These are phyloP conservation scores for Pseudoscleropodium purum DNA, from an alignment of 225 moss, liverwort and hornwort genomes.

Conservation along the genomic window DNA sequence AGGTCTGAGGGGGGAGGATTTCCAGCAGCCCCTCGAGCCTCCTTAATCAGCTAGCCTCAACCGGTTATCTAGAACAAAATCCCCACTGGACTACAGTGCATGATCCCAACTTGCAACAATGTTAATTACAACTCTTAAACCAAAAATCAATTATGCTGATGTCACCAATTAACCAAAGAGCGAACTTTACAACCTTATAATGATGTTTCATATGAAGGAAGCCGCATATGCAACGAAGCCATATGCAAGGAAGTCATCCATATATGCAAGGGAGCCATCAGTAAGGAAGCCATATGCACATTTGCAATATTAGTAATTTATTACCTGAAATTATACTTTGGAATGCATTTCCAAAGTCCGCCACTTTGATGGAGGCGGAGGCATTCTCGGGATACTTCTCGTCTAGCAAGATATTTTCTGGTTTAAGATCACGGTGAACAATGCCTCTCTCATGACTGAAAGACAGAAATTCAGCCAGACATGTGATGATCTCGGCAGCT, in stretches of 20 bases:
- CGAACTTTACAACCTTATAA: neutral
- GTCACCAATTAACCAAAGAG: neutral
- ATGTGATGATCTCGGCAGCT: neutral
- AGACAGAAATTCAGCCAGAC: neutral
- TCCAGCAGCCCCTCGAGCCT: neutral
- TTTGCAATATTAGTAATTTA: neutral
- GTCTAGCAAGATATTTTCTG: neutral
- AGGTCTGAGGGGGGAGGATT: neutral
- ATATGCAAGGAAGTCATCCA: neutral
- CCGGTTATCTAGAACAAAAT: neutral
- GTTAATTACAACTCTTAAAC: neutral
- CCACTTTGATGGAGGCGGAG: neutral
- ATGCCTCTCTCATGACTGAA: neutral
- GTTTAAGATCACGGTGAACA: neutral
- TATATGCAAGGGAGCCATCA: neutral
- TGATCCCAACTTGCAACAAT: neutral
- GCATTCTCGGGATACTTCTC: neutral
- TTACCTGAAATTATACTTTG: neutral
- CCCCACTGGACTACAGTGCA: neutral
- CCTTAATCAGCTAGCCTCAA: neutral
- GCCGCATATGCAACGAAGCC: neutral
- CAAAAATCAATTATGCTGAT: neutral
- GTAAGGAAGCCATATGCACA: too few species aligned
- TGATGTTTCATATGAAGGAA: neutral
- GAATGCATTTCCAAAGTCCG: slow-evolving; percentile 9